phyloP scores from a whole-genome alignment of 73 alveolate genomes.

The Symbiodinium pilosum region DNA sequence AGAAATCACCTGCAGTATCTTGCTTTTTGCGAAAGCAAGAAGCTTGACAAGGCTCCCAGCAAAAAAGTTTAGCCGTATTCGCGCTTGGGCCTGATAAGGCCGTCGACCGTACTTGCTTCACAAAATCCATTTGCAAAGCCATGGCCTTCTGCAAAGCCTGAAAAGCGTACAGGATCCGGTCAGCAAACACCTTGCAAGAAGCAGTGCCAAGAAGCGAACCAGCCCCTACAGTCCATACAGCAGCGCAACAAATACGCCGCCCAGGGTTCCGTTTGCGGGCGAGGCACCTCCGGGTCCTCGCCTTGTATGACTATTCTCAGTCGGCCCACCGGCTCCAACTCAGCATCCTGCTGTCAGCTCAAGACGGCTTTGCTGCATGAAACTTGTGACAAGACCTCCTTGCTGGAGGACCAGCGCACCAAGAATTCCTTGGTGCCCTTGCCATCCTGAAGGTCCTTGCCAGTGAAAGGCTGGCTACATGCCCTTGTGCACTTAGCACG shows the following conservation, averaged over 20 bases:
- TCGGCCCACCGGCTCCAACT: conserved; percentile 66
- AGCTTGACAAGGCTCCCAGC: not conserved
- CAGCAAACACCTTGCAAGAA: conserved; percentile 96
- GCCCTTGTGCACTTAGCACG: too few species aligned
- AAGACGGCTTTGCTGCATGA: not conserved
- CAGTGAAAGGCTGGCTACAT: too few species aligned
- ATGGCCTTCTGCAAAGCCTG: conserved; percentile 97
- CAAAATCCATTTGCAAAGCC: conserved; percentile 96
- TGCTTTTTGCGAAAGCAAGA: not conserved
- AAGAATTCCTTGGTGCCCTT: conserved; percentile 74
- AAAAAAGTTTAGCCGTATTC: conserved; percentile 98
- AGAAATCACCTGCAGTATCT: not conserved
- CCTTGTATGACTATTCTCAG: conserved; percentile 78
- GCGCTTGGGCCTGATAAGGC: conserved; percentile 97
- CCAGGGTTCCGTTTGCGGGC: too few species aligned
- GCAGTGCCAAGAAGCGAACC: not conserved
- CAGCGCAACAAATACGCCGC: too few species aligned
- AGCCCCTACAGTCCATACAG: too few species aligned
- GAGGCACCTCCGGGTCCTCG: conserved; percentile 79
- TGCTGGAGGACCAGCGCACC: conserved; percentile 37
- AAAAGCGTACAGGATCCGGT: conserved; percentile 98
- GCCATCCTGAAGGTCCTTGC: conserved; percentile 65
- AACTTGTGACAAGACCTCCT: not conserved
- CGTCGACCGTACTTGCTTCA: conserved; percentile 79
- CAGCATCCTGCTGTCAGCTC: not conserved